These are phyloP conservation scores for Coniochaeta sp. DNA, from an alignment of 2,329 filamentous ascomycete species.

Conservation along the genomic window DNA sequence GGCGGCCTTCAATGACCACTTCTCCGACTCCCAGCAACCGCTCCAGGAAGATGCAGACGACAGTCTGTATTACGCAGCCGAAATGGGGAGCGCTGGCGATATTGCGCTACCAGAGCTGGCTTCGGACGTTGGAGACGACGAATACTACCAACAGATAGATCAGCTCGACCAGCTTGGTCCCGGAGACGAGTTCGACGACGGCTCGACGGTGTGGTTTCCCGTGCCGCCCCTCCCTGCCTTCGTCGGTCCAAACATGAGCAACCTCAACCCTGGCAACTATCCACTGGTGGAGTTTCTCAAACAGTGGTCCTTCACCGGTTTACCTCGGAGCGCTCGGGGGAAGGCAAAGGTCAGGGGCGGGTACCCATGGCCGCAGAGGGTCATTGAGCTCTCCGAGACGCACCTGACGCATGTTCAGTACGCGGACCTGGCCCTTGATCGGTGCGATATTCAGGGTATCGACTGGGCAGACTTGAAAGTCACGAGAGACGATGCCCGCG, in stretches of 20 bases:
- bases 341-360: conserved; percentile 16
- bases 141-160: not conserved
- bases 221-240: conserved; percentile 20
- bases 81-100: not conserved
- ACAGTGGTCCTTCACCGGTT: conserved; percentile 31
- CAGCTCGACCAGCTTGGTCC: conserved; percentile 5
- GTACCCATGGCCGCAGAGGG: conserved; percentile 25
- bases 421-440: conserved; percentile 45
- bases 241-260: conserved; percentile 23
- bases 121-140: not conserved
- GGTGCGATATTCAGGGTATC: conserved; percentile 52
- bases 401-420: conserved; percentile 21
- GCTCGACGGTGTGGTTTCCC: conserved; percentile 7
- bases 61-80: no score
- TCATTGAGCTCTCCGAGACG: conserved; percentile 16
- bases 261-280: conserved; percentile 41
- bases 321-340: no score
- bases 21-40: not conserved
- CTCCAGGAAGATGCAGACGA: not conserved
- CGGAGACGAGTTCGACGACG: conserved; percentile 2
- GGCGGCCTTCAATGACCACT: not conserved
- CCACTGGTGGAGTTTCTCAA: conserved; percentile 42
- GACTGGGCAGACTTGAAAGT: conserved; percentile 49
- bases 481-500: conserved; percentile 39
- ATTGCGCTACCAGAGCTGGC: conserved; percentile 1